phyloP scores from a whole-genome alignment of 148 eudicot genomes.

The Polygonum maritimum region DNA sequence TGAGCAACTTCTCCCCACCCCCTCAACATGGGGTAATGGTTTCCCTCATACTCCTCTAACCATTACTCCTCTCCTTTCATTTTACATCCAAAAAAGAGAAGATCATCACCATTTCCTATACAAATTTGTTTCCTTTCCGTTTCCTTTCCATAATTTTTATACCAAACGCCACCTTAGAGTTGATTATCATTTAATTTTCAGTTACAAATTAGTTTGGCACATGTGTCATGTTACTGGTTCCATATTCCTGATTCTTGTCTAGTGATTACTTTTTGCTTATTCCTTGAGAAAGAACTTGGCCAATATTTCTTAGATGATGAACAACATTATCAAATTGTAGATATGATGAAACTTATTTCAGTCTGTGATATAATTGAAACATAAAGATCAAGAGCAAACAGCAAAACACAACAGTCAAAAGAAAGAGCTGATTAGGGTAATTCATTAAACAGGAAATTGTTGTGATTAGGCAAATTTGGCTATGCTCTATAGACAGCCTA shows the following conservation, averaged over 20 bases:
- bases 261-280: background rate
- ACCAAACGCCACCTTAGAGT: too few species aligned
- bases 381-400: background rate
- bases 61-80: too few species aligned
- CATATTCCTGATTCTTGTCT: background rate
- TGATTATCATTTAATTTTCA: background rate
- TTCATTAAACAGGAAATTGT: background rate
- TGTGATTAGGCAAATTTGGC: background rate
- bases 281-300: background rate
- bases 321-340: background rate
- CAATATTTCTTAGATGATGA: background rate
- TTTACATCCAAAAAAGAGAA: too few species aligned
- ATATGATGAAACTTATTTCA: background rate
- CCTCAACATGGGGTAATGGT: too few species aligned
- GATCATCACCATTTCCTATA: too few species aligned
- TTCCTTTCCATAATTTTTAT: too few species aligned
- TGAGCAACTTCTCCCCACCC: too few species aligned
- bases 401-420: background rate
- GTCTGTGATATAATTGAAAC: background rate
- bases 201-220: background rate
- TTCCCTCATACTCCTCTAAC: too few species aligned
- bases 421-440: background rate
- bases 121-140: too few species aligned
- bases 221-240: background rate
- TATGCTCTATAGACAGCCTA: constrained; percentile 22